These are phyloP conservation scores for Termitomyces sp. DNA, from an alignment of 768 basidiomycete species.

Conservation along the genomic window DNA sequence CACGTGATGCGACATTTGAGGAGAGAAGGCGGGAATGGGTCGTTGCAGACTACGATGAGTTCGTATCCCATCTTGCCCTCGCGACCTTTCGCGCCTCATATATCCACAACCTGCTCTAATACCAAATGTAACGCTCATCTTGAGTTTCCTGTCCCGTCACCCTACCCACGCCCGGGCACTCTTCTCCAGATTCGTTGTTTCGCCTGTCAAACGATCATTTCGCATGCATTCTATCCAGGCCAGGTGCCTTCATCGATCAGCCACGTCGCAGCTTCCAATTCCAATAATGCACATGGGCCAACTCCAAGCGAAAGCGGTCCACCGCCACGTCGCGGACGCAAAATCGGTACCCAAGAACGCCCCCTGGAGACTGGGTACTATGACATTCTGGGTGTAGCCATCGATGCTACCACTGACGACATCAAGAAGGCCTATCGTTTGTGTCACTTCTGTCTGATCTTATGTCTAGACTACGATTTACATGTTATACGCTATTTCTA, in stretches of 20 bases:
- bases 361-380: conserved; percentile 92
- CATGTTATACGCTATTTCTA: conserved; percentile 20
- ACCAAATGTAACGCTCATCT: conserved; percentile 47
- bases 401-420: conserved; percentile 76
- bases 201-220: conserved; percentile 55
- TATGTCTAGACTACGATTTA: neutral
- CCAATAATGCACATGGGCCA: conserved; percentile 16
- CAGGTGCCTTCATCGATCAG: conserved; percentile 42
- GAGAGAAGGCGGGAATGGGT: neutral
- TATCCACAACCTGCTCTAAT: conserved; percentile 56
- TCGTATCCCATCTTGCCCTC: conserved; percentile 55
- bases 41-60: conserved; percentile 31
- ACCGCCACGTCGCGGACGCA: conserved; percentile 50
- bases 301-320: conserved; percentile 21
- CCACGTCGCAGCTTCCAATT: conserved; percentile 1
- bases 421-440: conserved; percentile 89
- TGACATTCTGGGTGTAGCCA: conserved; percentile 73
- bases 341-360: conserved; percentile 85
- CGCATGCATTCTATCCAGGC: conserved; percentile 64
- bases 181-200: conserved; percentile 70
- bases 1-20: neutral
- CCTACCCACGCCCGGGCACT: conserved; percentile 51
- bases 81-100: conserved; percentile 63
- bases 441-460: conserved; percentile 18
- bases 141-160: conserved; percentile 67